Percentiles rank a stretch among this genome's conserved stretches.
Conservation (phyloP, 176 grass and related monocot genomes). For the Oryza officinalis region DNA sequence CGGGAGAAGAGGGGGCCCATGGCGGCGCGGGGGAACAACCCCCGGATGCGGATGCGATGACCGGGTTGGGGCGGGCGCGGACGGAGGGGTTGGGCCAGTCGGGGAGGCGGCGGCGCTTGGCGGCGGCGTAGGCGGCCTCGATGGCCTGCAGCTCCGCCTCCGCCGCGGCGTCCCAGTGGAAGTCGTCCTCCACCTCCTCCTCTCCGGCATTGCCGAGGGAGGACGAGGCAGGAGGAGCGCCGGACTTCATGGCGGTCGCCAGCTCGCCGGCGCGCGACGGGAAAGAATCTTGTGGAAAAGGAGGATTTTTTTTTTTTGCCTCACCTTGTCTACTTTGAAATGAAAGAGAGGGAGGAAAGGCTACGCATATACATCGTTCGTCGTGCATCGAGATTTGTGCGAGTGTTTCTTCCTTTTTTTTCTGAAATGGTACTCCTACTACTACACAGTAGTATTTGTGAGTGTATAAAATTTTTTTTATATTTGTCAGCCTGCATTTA, state of each 20-base stretch:
- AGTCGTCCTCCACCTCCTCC: constrained; percentile 47
- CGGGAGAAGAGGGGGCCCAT: constrained; percentile 33
- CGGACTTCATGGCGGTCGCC: constrained; percentile 26
- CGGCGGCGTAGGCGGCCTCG: constrained; percentile 62
- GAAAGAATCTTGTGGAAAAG: background rate
- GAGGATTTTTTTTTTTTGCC: background rate
- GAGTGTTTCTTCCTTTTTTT: too few relatives aligned
- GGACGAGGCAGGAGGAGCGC: background rate
- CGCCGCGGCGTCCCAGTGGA: constrained; percentile 66
- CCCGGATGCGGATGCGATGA: too few relatives aligned
- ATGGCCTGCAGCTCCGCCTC: constrained; percentile 86
- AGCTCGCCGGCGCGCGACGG: background rate
- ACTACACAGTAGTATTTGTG: too few relatives aligned
- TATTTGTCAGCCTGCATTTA: too few relatives aligned
- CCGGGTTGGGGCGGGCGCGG: background rate
- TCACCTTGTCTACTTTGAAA: too few relatives aligned
- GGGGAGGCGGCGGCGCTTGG: constrained; percentile 64
- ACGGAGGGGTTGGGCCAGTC: constrained; percentile 39
- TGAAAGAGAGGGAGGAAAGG: too few relatives aligned
- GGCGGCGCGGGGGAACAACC: background rate
- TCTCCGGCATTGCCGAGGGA: background rate
- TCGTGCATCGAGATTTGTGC: too few relatives aligned
- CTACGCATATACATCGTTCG: too few relatives aligned
- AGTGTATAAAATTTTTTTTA: too few relatives aligned
- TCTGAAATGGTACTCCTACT: too few relatives aligned